Evolutionary conservation across 257 asterid genomes (phyloP), one percentile per base, ranked within the genome.

Genomic region (Forsythia suspensa): DNA sequence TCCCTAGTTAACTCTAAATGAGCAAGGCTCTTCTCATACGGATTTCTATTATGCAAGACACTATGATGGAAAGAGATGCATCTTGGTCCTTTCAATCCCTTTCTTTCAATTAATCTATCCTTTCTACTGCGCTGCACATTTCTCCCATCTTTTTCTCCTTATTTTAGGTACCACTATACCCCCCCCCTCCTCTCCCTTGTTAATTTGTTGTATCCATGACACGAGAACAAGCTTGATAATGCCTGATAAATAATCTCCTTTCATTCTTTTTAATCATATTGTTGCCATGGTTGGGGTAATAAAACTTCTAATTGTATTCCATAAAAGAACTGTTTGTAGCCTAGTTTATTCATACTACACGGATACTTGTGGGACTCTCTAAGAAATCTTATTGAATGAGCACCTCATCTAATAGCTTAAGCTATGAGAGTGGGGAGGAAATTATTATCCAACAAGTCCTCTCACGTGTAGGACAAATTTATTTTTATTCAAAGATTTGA

Each of bases 31-130:
- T 67, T 69, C 59, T 74, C 42, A 46, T 74, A 20, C 5, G 39
- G 40, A 73, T 80, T n/a, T 74, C 67, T 69, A 71, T 65, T 72
- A 10, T 61, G 76, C 77, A 44, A 59, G 18, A 61, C 44, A 70
- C 44, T 70, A 18, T 74, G 70, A 34, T 7, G 10, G 4, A 57
- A 57, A 16, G 66, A n/a, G 11, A 57, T 57, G n/a, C 34, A 57
- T n/a, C 3, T n/a, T 57, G 66, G 66, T 57, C 63, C 69, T 61
- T 61, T 61, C 36, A 61, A 20, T 61, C 37, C 36, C 38, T 61
- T 61, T 63, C 40, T 63, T 4, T 63, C 18, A 21, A 29, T 63
- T 63, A 10, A 18, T 8, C 40, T 63, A 9, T 63, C 40, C 38
- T 63, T 8, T 63, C 40, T 29, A 63, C 11, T 63, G 3, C 1